phyloP scores from a whole-genome alignment of 805 yeast species.

The Clavispora asparagi region DNA sequence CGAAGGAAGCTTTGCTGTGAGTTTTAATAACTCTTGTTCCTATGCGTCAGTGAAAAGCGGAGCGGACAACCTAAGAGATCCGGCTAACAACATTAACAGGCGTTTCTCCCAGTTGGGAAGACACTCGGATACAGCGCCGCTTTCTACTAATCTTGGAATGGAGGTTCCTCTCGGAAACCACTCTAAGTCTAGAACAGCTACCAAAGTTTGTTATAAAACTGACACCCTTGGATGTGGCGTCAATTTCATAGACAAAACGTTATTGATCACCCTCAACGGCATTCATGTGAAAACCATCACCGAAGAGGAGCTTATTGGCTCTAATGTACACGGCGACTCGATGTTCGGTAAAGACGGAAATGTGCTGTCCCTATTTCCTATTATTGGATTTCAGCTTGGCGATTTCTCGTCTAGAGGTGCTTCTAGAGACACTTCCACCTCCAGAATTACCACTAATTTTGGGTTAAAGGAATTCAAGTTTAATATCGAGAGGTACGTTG shows the following conservation, averaged over 20 bases:
- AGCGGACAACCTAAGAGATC: constrained; percentile 25
- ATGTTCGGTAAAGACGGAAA: constrained; percentile 21
- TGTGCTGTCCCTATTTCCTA: constrained; percentile 11
- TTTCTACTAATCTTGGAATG: constrained; percentile 30
- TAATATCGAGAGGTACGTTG: constrained; percentile 53
- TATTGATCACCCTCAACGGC: constrained; percentile 84
- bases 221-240: constrained; percentile 85
- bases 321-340: constrained; percentile 37
- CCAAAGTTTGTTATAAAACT: constrained; percentile 34
- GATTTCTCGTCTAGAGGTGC: constrained; percentile 1
- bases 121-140: constrained; percentile 20
- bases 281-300: constrained; percentile 23
- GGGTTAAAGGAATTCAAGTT: constrained; percentile 54
- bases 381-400: constrained; percentile 14
- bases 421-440: constrained; percentile 5
- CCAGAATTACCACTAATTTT: constrained; percentile 46
- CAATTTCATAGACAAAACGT: constrained; percentile 54
- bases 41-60: constrained; percentile 31
- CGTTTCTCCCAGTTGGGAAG: constrained; percentile 29
- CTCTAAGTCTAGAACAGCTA: constrained; percentile 8
- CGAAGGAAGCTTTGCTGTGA: constrained; percentile 37
- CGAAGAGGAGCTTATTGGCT: constrained; percentile 9
- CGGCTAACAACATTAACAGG: constrained; percentile 32
- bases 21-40: constrained; percentile 35
- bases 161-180: constrained; percentile 32